Percentiles rank a stretch among this genome's conserved stretches.
phyloP scores from a whole-genome alignment of 2,329 filamentous ascomycete genomes.

The Fusarium citri region DNA sequence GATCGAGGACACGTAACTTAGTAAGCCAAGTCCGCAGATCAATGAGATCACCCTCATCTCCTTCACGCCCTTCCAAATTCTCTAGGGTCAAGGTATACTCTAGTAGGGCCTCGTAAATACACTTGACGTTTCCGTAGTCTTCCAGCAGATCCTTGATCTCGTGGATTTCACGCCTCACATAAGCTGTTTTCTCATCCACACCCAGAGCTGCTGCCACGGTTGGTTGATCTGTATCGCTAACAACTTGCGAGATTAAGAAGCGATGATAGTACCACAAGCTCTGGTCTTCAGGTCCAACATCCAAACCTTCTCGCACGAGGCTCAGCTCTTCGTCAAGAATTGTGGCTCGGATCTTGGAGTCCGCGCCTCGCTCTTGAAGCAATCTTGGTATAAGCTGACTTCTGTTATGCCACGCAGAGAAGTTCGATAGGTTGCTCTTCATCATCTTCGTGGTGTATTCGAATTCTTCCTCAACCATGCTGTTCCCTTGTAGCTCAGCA shows the following conservation, averaged over 20 bases:
- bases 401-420: background rate
- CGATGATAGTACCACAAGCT: background rate
- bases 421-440: background rate
- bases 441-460: background rate
- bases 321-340: background rate
- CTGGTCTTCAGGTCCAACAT: background rate
- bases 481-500: background rate
- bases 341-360: rapidly evolving
- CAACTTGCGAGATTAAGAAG: background rate
- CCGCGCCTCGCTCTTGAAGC: background rate
- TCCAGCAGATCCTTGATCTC: background rate
- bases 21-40: background rate
- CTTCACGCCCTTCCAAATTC: rapidly evolving
- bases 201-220: background rate
- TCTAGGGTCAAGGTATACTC: background rate
- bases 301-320: rapidly evolving
- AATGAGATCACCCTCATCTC: background rate
- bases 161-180: background rate
- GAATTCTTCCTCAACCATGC: background rate
- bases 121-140: background rate
- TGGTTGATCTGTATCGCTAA: background rate
- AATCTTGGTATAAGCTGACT: background rate
- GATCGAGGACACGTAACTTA: background rate
- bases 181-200: background rate
- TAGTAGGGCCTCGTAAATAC: background rate